Evolutionary conservation across 371 early-diverging fungal species (phyloP).

Genomic region (Fennellomyces sp.): DNA sequence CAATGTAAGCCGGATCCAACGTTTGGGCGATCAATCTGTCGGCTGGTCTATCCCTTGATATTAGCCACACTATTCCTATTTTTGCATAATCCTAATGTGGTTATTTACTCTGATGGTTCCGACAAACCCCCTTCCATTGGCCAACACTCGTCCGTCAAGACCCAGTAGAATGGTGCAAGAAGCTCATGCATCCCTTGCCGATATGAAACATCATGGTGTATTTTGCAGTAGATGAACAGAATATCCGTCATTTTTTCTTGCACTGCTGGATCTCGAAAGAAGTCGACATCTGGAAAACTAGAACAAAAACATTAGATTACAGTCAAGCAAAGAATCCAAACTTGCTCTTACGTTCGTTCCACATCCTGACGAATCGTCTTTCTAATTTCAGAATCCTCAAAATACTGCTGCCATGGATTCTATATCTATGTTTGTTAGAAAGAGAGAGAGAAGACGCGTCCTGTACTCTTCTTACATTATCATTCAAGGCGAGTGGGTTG

Average conservation of each 20-base stretch:
- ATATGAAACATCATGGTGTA: conserved; percentile 86
- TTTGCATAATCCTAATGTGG: not conserved
- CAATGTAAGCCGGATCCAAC: conserved; percentile 59
- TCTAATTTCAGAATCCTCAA: conserved; percentile 83
- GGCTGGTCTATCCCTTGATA: conserved; percentile 24
- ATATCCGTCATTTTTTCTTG: conserved; percentile 81
- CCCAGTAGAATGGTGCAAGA: conserved; percentile 81
- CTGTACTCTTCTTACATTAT: conserved; percentile 56
- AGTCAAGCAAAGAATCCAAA: not conserved
- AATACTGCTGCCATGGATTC: conserved; percentile 94
- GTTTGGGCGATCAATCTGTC: conserved; percentile 34
- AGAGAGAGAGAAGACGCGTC: not conserved
- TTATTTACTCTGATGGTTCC: conserved; percentile 25
- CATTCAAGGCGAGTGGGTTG: conserved; percentile 85
- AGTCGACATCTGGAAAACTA: conserved; percentile 87
- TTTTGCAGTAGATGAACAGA: conserved; percentile 89
- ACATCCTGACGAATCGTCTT: conserved; percentile 90
- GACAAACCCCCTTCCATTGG: not conserved
- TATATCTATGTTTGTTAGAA: conserved; percentile 17
- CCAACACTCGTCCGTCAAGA: conserved; percentile 66
- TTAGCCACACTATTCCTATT: no score
- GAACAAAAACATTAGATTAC: not conserved
- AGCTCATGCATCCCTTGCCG: conserved; percentile 98
- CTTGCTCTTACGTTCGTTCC: conserved; percentile 77
- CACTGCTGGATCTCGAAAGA: conserved; percentile 68